Evolutionary conservation across 2,329 filamentous ascomycete genomes (phyloP).

Genomic region (Knufia petricola): DNA sequence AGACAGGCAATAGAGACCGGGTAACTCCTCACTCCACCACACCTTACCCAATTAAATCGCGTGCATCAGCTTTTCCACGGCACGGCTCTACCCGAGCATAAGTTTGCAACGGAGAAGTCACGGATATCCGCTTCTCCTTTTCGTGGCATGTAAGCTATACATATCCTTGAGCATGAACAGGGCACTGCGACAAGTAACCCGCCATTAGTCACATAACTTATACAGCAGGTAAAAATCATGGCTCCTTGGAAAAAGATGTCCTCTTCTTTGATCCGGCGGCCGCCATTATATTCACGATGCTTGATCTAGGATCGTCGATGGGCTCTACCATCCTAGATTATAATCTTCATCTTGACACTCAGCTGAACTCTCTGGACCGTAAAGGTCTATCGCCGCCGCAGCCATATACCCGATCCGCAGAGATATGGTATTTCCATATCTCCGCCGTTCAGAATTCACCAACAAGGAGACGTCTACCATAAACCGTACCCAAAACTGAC

Average conservation of each 20-base stretch:
- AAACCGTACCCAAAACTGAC: too few species aligned
- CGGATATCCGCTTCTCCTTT: background rate
- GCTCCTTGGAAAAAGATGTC: background rate
- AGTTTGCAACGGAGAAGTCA: too few species aligned
- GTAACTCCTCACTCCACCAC: too few species aligned
- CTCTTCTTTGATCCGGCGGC: background rate
- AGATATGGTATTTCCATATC: constrained; percentile 10
- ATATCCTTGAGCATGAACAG: background rate
- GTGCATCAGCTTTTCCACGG: too few species aligned
- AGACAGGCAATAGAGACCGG: too few species aligned
- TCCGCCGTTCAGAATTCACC: constrained; percentile 11
- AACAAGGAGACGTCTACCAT: constrained; percentile 9
- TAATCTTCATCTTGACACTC: background rate
- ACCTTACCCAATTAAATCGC: too few species aligned
- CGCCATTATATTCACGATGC: background rate
- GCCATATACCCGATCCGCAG: constrained; percentile 12
- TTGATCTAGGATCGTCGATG: background rate
- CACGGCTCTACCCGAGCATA: too few species aligned
- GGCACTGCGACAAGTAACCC: background rate
- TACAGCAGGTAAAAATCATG: too few species aligned
- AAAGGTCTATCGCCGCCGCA: constrained; percentile 9
- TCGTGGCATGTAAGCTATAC: background rate
- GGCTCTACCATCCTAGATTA: background rate
- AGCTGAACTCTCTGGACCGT: constrained; percentile 4
- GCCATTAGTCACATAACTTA: background rate